Conservation (phyloP, 2,329 filamentous ascomycete species). For the Gliomastix tumulicola region DNA sequence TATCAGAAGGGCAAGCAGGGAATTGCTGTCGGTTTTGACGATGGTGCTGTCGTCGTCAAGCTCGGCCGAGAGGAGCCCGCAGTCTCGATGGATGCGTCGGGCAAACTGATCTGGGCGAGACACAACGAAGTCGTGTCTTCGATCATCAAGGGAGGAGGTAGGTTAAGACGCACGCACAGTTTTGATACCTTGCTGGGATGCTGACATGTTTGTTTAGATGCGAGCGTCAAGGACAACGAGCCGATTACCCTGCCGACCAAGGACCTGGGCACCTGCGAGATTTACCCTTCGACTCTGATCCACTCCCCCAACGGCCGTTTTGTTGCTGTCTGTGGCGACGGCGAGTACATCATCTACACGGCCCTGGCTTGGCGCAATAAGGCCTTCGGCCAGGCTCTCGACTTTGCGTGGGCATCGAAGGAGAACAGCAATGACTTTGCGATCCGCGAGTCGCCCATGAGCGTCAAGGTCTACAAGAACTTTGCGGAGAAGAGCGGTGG, state of each 20-base stretch:
- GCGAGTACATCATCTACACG: slow-evolving; percentile 98
- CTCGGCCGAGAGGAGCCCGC: slow-evolving; percentile 96
- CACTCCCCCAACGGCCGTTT: slow-evolving; percentile 96
- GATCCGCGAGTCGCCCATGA: slow-evolving; percentile 88
- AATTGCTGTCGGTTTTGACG: slow-evolving; percentile 92
- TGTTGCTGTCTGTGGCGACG: slow-evolving; percentile 77
- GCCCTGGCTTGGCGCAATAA: slow-evolving; percentile 96
- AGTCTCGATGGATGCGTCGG: slow-evolving; percentile 92
- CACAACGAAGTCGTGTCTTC: slow-evolving; percentile 94
- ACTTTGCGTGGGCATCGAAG: slow-evolving; percentile 96
- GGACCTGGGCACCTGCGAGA: slow-evolving; percentile 91
- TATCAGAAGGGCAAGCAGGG: slow-evolving; percentile 94
- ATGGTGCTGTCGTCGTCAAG: slow-evolving; percentile 95
- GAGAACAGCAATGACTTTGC: slow-evolving; percentile 98
- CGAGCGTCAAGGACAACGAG: slow-evolving; percentile 78
- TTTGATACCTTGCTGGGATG: too few species aligned
- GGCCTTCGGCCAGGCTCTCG: slow-evolving; percentile 88
- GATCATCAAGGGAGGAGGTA: slow-evolving; percentile 82
- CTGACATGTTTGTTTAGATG: slow-evolving; percentile 47
- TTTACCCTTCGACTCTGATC: slow-evolving; percentile 89
- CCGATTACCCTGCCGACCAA: slow-evolving; percentile 84
- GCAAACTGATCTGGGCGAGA: slow-evolving; percentile 92
- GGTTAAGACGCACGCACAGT: too few species aligned
- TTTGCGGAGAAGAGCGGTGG: slow-evolving; percentile 88
- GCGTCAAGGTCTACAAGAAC: slow-evolving; percentile 96